These are phyloP conservation scores for Mitragyna speciosa DNA, from an alignment of 257 asterid genomes.

Conservation along the genomic window DNA sequence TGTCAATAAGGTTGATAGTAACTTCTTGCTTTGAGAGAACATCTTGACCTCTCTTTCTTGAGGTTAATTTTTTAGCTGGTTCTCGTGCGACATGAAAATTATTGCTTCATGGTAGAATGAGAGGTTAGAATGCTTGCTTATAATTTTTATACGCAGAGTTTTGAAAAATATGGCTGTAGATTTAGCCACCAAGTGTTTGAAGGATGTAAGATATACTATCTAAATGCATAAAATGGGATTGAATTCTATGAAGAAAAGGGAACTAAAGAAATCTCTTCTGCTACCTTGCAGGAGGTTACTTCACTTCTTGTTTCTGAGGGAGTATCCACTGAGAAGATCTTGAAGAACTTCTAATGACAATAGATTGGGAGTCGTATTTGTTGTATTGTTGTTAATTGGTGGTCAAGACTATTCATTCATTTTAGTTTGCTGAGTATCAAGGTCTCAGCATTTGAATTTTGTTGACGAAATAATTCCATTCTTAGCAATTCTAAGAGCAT, in stretches of 20 bases:
- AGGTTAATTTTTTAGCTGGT: too few relatives aligned
- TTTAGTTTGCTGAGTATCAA: conserved; percentile 25
- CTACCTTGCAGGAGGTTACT: conserved; percentile 71
- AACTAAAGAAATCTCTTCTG: not conserved
- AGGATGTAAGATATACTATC: too few relatives aligned
- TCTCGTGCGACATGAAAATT: too few relatives aligned
- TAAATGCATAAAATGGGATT: too few relatives aligned
- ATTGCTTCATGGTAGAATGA: too few relatives aligned
- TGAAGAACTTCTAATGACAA: conserved; percentile 58
- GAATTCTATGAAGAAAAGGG: not conserved
- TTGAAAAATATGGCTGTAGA: too few relatives aligned
- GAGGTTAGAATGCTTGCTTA: too few relatives aligned
- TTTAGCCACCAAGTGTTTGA: too few relatives aligned
- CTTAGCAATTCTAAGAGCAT: not conserved
- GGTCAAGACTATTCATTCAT: conserved; percentile 28
- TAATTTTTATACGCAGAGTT: too few relatives aligned
- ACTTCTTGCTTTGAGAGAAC: too few relatives aligned
- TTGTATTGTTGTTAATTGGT: conserved; percentile 33
- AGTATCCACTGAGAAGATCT: conserved; percentile 59
- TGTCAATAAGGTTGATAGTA: too few relatives aligned
- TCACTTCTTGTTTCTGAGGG: conserved; percentile 79
- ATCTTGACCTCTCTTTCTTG: too few relatives aligned
- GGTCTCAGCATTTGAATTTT: conserved; percentile 12
- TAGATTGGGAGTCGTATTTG: conserved; percentile 15
- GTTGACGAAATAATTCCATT: not conserved